Conservation (phyloP, 2,329 filamentous ascomycete species). For the Claviceps lovelessii region DNA sequence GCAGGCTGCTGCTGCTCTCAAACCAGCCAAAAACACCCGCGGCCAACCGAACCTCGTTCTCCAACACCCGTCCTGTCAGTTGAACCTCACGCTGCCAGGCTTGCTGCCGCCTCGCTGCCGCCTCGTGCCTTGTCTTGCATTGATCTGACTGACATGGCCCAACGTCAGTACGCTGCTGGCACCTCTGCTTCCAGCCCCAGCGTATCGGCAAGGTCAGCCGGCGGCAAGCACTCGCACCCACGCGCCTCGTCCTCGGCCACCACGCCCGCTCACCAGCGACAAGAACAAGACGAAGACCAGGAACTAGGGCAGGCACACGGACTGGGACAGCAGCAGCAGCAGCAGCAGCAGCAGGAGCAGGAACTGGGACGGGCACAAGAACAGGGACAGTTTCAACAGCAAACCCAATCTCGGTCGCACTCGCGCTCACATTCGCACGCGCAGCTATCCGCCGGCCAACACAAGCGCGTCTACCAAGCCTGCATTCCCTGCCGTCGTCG, state of each 20-base stretch:
- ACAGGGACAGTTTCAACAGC: slow-evolving; percentile 5
- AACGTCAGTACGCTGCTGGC: slow-evolving; percentile 8
- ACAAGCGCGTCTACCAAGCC: slow-evolving; percentile 50
- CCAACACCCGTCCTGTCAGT: slow-evolving; percentile 4
- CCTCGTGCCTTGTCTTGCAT: neutral
- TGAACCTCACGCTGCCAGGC: slow-evolving; percentile 2
- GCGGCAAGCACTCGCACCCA: slow-evolving; percentile 3
- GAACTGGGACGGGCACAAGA: slow-evolving; percentile 2
- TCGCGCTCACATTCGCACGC: neutral
- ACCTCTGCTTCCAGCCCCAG: slow-evolving; percentile 10
- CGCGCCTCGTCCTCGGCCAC: slow-evolving; percentile 1
- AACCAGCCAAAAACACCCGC: slow-evolving; percentile 12
- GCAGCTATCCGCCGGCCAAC: slow-evolving; percentile 11
- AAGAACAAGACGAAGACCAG: neutral
- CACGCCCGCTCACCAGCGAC: slow-evolving; percentile 2
- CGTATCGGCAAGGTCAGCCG: slow-evolving; percentile 8
- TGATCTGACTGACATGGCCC: slow-evolving; percentile 8
- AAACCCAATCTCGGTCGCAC: slow-evolving; percentile 3
- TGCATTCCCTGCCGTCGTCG: slow-evolving; percentile 48
- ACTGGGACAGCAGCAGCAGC: slow-evolving; percentile 5
- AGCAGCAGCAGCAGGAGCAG: slow-evolving; percentile 4
- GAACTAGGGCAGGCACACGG: no score
- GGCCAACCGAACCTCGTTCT: slow-evolving; percentile 17
- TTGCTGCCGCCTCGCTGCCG: neutral
- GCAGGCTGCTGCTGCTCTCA: neutral